A percentile compares a stretch with the other conserved stretches of the same genome.
Evolutionary conservation across 768 basidiomycete species (phyloP).

Genomic region (Strobilomyces echinocephalus): DNA sequence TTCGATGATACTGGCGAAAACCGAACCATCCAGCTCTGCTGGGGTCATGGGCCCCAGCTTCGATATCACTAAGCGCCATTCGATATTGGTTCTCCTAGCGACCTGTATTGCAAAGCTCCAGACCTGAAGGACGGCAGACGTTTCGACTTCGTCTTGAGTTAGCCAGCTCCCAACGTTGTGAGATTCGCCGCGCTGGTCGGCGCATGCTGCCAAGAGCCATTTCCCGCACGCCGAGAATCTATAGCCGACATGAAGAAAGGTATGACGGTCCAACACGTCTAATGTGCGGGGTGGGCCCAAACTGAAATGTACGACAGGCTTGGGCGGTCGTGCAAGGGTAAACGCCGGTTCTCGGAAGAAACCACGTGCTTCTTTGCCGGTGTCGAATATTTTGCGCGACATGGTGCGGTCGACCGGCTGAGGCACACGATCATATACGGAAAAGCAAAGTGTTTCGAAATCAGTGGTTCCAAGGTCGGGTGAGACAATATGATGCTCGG

Average conservation of each 20-base stretch:
- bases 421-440: slow-evolving; percentile 69
- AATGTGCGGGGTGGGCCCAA: slow-evolving; percentile 38
- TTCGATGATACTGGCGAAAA: not conserved
- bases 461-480: slow-evolving; percentile 18
- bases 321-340: slow-evolving; percentile 48
- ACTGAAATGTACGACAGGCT: slow-evolving; percentile 34
- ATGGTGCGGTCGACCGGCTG: slow-evolving; percentile 56
- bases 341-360: slow-evolving; percentile 65
- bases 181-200: slow-evolving; percentile 76
- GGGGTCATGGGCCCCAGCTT: slow-evolving; percentile 59
- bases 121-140: slow-evolving; percentile 51
- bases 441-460: slow-evolving; percentile 51
- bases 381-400: slow-evolving; percentile 46
- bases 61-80: slow-evolving; percentile 75
- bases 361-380: slow-evolving; percentile 36
- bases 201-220: slow-evolving; percentile 71
- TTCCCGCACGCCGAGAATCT: slow-evolving; percentile 58
- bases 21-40: slow-evolving; percentile 63
- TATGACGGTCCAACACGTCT: slow-evolving; percentile 54
- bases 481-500: slow-evolving; percentile 54
- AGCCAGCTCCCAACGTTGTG: slow-evolving; percentile 67
- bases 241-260: slow-evolving; percentile 76
- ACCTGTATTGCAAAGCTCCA: slow-evolving; percentile 68
- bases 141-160: slow-evolving; percentile 43
- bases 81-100: slow-evolving; percentile 61